Percentiles rank a stretch among this genome's conserved stretches.
Conservation (phyloP, 2,329 filamentous ascomycete genomes). For the Xylariaceae sp. region DNA sequence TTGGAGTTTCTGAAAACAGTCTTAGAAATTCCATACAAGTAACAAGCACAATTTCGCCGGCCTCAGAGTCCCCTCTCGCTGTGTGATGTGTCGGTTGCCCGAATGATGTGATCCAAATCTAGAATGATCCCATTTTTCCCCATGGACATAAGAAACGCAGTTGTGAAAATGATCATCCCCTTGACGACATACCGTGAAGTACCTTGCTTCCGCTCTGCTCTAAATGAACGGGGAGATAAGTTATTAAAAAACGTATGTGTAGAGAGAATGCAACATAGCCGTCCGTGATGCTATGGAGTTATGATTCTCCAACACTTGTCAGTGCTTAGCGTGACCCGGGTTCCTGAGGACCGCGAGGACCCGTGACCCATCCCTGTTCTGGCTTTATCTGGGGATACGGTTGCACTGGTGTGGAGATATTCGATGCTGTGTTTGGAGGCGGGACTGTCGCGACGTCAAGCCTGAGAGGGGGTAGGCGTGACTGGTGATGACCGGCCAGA, state of each 20-base stretch:
- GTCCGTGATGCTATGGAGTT: not conserved
- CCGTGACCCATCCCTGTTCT: conserved; percentile 35
- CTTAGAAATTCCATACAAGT: conserved; percentile 6
- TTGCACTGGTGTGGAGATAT: conserved; percentile 22
- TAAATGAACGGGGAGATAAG: not conserved
- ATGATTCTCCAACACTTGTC: not conserved
- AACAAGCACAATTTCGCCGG: conserved; percentile 12
- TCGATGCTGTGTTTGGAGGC: conserved; percentile 19
- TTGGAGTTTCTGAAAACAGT: conserved; percentile 1
- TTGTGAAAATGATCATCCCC: conserved; percentile 3
- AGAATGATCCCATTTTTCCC: conserved; percentile 12
- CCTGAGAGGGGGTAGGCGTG: conserved; percentile 47
- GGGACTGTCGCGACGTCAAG: conserved; percentile 38
- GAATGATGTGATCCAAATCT: conserved; percentile 24
- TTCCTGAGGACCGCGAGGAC: conserved; percentile 16
- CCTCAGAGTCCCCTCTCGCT: conserved; percentile 8
- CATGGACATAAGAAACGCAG: conserved; percentile 5
- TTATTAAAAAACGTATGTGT: conserved; percentile 9
- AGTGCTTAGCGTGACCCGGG: conserved; percentile 18
- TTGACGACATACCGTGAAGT: conserved; percentile 1
- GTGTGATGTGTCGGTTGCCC: conserved; percentile 25
- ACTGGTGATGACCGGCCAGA: conserved; percentile 28
- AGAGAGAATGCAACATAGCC: conserved; percentile 1
- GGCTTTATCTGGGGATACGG: conserved; percentile 28
- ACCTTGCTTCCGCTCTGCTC: conserved; percentile 1